These are phyloP conservation scores for Singerocomus rubriflavus DNA, from an alignment of 1,284 basidiomycete genomes.

Conservation along the genomic window DNA sequence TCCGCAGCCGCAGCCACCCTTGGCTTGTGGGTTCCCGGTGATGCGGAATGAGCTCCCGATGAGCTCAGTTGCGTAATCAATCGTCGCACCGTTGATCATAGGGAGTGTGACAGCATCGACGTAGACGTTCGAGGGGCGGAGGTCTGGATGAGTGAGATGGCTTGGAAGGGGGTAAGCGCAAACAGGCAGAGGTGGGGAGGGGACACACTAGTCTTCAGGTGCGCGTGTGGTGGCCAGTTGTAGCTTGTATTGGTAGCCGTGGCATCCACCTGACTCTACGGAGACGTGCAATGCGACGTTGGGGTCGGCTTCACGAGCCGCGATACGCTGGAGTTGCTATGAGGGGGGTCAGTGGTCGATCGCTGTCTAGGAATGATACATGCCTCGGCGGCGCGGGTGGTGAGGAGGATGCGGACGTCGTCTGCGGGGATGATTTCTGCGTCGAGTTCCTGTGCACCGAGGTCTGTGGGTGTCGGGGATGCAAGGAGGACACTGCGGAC, in stretches of 20 bases:
- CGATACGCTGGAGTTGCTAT: conserved; percentile 68
- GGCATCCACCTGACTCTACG: conserved; percentile 89
- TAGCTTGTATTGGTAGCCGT: conserved; percentile 92
- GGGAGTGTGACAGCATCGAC: conserved; percentile 81
- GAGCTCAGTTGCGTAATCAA: conserved; percentile 89
- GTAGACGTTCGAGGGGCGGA: conserved; percentile 69
- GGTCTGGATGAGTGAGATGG: conserved; percentile 63
- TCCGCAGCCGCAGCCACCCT: conserved; percentile 89
- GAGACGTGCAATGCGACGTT: conserved; percentile 68
- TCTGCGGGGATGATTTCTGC: conserved; percentile 47
- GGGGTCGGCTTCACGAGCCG: conserved; percentile 54
- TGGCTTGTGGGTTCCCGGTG: conserved; percentile 79
- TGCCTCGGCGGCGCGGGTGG: conserved; percentile 73
- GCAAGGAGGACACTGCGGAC: conserved; percentile 16
- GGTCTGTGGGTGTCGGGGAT: conserved; percentile 45
- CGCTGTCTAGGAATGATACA: conserved; percentile 31
- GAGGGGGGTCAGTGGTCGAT: not conserved
- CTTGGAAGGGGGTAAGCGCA: conserved; percentile 32
- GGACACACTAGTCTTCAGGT: conserved; percentile 75
- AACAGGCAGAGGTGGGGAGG: not conserved
- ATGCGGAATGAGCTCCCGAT: conserved; percentile 86
- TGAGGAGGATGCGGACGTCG: conserved; percentile 52
- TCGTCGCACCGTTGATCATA: conserved; percentile 77
- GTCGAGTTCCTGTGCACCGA: conserved; percentile 56
- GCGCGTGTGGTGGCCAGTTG: conserved; percentile 60